Evolutionary conservation across 2,329 filamentous ascomycete species (phyloP), one percentile per base, ranked within the genome.

Genomic region (Colletotrichum spinosum): DNA sequence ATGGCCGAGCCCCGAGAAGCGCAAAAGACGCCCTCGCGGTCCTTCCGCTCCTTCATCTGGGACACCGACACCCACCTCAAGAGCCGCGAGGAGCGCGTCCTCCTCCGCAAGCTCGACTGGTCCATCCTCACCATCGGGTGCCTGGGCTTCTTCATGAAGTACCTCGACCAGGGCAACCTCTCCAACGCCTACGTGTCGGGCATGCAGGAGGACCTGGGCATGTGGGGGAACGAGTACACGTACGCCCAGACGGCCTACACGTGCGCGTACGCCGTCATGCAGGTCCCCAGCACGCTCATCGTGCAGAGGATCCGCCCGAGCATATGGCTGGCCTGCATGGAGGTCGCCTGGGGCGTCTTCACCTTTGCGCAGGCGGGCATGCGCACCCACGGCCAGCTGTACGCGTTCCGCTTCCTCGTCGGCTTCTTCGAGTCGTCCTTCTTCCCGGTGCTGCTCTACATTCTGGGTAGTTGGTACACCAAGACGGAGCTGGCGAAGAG

Each of bases 401-500:
- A 81, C 56, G 76, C 73, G 3, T 71, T 82, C 34, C 76, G 80
- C 3, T 81, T 83, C 71, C 74, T 82, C 53, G 75, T 82, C 50
- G 80, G 80, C 1, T 70, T 82, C 9, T 77, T 76, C 33, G 78
- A 80, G 67, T 75, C 74, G 12, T 72, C 74, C 6, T 79, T 78
- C 67, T 60, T 60, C 8, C 61, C 61, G 7, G 56, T 54, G 4
- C 10, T 65, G 37, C 56, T 65, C 9, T 80, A 79, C 52, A 77
- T 79, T 0, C 78, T 83, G 37, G 78, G 80, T 2, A 79, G 75
- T 0, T 83, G 80, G 81, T 83, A 83, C 62, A 72, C 73, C 67
- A 65, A 65, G 33, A 60, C 55, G 2, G 61, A 65, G 33, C 79
- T 83, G 0, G 86, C 84, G 58, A 88, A 87, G 69, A 79, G 86